These are phyloP conservation scores for Dioscorea alata DNA, from an alignment of 106 monocot species.

Conservation along the genomic window DNA sequence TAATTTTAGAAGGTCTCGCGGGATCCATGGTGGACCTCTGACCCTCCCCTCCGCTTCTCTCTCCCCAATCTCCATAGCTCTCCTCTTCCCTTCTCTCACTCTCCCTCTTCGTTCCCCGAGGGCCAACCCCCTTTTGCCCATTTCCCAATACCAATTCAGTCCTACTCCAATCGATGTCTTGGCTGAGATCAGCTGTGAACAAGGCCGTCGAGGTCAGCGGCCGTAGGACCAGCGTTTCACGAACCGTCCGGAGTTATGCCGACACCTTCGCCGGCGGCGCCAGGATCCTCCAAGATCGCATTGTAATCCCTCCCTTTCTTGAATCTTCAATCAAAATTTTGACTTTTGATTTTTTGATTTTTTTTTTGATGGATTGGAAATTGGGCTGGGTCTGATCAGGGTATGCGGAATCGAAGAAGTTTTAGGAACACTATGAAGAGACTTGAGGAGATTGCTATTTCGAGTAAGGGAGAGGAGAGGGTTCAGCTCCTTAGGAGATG, in stretches of 20 bases:
- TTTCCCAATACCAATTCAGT: too few species aligned
- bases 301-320: slow-evolving; percentile 19
- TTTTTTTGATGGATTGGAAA: neutral
- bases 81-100: neutral
- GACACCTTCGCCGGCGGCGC: slow-evolving; percentile 80
- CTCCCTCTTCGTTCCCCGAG: neutral
- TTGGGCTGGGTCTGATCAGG: slow-evolving; percentile 1
- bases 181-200: slow-evolving; percentile 76
- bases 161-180: slow-evolving; percentile 44
- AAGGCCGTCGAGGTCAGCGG: slow-evolving; percentile 78
- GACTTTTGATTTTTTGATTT: neutral
- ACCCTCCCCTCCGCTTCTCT: too few species aligned
- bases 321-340: neutral
- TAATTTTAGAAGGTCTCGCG: too few species aligned
- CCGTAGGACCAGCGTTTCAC: slow-evolving; percentile 54
- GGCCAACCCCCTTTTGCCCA: neutral
- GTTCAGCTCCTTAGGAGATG: slow-evolving; percentile 41
- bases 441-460: slow-evolving; percentile 48
- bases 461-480: slow-evolving; percentile 44
- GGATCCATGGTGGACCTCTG: too few species aligned
- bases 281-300: slow-evolving; percentile 67
- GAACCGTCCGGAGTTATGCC: slow-evolving; percentile 75
- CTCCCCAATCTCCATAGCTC: too few species aligned
- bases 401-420: slow-evolving; percentile 18
- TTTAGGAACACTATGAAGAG: slow-evolving; percentile 29